These are phyloP conservation scores for Simplicillium sp. DNA, from an alignment of 2,329 filamentous ascomycete genomes.

Conservation along the genomic window DNA sequence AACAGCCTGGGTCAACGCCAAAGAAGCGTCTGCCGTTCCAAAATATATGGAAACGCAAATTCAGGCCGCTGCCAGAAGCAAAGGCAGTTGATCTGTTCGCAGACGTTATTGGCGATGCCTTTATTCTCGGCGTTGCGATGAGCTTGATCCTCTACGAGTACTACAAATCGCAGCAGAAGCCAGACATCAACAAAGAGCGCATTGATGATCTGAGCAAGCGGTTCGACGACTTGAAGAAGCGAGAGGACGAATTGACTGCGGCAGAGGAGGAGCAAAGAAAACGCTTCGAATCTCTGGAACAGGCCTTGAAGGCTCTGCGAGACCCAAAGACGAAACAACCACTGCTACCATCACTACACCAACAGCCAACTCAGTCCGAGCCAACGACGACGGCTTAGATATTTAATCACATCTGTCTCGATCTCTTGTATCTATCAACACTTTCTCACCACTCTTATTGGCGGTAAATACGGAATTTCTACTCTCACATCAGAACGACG, in stretches of 20 bases:
- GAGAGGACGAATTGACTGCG: constrained; percentile 38
- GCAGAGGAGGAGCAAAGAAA: constrained; percentile 33
- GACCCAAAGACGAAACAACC: constrained; percentile 50
- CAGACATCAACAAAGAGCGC: constrained; percentile 45
- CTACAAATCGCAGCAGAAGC: constrained; percentile 48
- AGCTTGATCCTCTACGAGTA: constrained; percentile 53
- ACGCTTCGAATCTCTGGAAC: constrained; percentile 43
- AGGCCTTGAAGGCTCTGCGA: constrained; percentile 38
- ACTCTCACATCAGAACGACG: too few species aligned
- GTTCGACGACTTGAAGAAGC: constrained; percentile 38
- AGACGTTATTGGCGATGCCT: constrained; percentile 53
- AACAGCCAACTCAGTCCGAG: constrained; percentile 12
- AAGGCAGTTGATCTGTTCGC: constrained; percentile 61
- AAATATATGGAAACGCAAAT: constrained; percentile 53
- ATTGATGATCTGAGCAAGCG: constrained; percentile 39
- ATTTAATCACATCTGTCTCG: not conserved
- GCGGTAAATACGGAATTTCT: too few species aligned
- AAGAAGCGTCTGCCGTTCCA: constrained; percentile 23
- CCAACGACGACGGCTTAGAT: constrained; percentile 3
- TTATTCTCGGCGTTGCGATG: constrained; percentile 51
- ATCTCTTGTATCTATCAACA: too few species aligned
- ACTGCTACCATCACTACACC: constrained; percentile 30
- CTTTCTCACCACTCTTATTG: too few species aligned
- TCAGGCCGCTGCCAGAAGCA: constrained; percentile 51
- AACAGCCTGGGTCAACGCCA: constrained; percentile 10